These are phyloP conservation scores for Marchantia paleacea DNA, from an alignment of 225 moss, liverwort and hornwort species.

Conservation along the genomic window DNA sequence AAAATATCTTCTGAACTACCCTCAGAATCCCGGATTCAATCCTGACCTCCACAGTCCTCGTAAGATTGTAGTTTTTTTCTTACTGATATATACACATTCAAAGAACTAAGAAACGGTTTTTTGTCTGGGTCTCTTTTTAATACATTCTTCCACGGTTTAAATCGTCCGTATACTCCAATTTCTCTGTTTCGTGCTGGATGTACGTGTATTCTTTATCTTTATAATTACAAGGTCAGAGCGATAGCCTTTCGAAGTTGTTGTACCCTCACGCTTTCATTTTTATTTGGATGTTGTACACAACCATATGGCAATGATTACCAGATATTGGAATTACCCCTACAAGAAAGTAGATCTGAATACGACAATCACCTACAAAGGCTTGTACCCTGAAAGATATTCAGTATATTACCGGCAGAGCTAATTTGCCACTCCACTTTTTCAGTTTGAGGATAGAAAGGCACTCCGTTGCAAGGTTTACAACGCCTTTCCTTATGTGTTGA, in stretches of 20 bases:
- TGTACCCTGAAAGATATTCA: not conserved
- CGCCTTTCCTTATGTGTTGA: too few species aligned
- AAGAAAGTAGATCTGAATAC: not conserved
- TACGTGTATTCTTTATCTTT: not conserved
- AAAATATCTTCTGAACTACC: not conserved
- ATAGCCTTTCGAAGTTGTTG: not conserved
- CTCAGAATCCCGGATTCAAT: not conserved
- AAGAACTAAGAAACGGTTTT: not conserved
- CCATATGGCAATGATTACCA: constrained; percentile 1
- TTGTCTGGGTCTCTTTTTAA: not conserved
- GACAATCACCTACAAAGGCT: not conserved
- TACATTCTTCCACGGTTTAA: not conserved
- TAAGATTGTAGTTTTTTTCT: not conserved
- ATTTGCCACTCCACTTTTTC: too few species aligned
- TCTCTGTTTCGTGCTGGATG: not conserved
- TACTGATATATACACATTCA: not conserved
- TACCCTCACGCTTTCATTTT: not conserved
- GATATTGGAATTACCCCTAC: not conserved
- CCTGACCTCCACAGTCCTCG: not conserved
- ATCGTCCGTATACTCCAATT: not conserved
- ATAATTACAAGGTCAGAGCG: not conserved
- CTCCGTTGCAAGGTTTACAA: too few species aligned
- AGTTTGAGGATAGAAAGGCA: too few species aligned
- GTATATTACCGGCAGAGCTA: too few species aligned
- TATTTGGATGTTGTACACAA: not conserved